These are phyloP conservation scores for Elaeagnus macrophylla DNA, from an alignment of 306 rosid genomes.

Conservation along the genomic window DNA sequence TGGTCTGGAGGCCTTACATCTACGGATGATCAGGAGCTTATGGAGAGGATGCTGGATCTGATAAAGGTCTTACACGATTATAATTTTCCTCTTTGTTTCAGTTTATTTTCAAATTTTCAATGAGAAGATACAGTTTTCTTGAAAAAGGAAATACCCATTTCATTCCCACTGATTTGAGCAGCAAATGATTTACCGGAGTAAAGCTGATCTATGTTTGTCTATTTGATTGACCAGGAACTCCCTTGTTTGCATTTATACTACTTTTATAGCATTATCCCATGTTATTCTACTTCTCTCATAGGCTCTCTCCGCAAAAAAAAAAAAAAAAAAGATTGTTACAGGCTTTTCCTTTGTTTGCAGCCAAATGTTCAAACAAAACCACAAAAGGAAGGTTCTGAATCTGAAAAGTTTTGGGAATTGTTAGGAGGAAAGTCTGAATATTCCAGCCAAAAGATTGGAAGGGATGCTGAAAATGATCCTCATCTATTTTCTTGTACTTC, in stretches of 20 bases:
- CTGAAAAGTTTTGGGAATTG: slow-evolving; percentile 88
- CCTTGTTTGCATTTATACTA: too few species aligned
- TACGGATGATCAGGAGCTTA: slow-evolving; percentile 68
- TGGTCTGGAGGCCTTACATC: slow-evolving; percentile 78
- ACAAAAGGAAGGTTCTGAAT: slow-evolving; percentile 77
- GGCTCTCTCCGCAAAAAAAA: too few species aligned
- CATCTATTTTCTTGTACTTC: slow-evolving; percentile 72
- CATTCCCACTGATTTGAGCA: too few species aligned
- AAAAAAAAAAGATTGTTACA: background rate
- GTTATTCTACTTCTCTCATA: too few species aligned
- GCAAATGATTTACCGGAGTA: background rate
- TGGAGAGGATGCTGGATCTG: slow-evolving; percentile 85
- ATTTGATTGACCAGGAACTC: background rate
- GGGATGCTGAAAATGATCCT: slow-evolving; percentile 66
- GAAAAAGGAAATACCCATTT: too few species aligned
- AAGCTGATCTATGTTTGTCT: slow-evolving; percentile 12
- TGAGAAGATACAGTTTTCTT: slow-evolving; percentile 4
- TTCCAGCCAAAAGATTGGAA: slow-evolving; percentile 67
- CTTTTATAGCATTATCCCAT: too few species aligned
- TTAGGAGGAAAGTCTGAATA: slow-evolving; percentile 78
- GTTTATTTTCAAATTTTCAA: background rate
- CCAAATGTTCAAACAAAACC: slow-evolving; percentile 72
- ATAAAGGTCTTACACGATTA: slow-evolving; percentile 53
- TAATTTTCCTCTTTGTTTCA: slow-evolving; percentile 15
- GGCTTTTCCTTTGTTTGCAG: slow-evolving; percentile 51